Conservation (phyloP, 257 asterid species). For the Gardenia jasminoides region DNA sequence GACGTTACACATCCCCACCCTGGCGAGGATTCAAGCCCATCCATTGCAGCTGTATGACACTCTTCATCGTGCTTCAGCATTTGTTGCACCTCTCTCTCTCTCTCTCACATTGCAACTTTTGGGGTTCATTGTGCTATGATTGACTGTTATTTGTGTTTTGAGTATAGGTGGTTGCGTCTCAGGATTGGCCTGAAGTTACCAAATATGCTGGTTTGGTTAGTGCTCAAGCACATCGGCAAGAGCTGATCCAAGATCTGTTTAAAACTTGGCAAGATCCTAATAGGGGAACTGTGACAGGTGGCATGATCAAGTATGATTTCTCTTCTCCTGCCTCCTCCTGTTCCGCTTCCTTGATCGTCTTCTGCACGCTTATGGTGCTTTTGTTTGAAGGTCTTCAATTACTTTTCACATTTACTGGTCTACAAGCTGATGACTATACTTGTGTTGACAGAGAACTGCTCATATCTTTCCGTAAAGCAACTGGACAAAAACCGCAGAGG, state of each 20-base stretch:
- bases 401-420: background rate
- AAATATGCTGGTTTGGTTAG: constrained; percentile 94
- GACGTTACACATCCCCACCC: constrained; percentile 99
- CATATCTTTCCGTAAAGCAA: constrained; percentile 82
- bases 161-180: constrained; percentile 95
- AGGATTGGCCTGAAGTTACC: constrained; percentile 97
- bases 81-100: background rate
- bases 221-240: constrained; percentile 97
- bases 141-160: constrained; percentile 16
- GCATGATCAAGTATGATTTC: constrained; percentile 79
- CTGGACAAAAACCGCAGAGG: constrained; percentile 83
- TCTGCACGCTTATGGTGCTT: background rate
- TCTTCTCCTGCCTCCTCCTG: background rate
- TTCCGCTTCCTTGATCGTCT: background rate
- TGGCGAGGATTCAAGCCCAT: constrained; percentile 99
- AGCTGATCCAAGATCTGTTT: constrained; percentile 83
- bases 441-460: constrained; percentile 67
- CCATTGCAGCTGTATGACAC: constrained; percentile 85
- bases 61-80: background rate
- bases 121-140: background rate
- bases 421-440: background rate
- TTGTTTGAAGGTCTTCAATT: background rate
- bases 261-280: constrained; percentile 87
- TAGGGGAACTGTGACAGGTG: constrained; percentile 77
- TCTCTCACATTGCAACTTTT: background rate